These are phyloP conservation scores for Onygena corvina DNA, from an alignment of 2,329 filamentous ascomycete species.

Conservation along the genomic window DNA sequence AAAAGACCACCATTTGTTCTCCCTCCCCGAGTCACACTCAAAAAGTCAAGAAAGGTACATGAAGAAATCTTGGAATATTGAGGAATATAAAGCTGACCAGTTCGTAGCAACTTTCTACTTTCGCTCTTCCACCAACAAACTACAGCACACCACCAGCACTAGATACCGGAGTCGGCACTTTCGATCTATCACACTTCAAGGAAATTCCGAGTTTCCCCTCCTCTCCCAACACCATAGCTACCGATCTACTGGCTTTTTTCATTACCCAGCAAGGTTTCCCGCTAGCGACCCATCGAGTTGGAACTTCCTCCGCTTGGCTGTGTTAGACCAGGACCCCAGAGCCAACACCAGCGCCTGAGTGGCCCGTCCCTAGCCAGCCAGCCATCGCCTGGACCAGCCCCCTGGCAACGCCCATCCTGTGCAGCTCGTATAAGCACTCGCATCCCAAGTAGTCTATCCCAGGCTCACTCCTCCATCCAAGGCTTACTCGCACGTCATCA, in stretches of 20 bases:
- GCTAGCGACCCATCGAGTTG: conserved; percentile 5
- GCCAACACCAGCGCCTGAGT: not conserved
- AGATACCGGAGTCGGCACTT: not conserved
- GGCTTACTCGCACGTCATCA: conserved; percentile 4
- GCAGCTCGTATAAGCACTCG: not conserved
- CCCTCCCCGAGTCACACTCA: not conserved
- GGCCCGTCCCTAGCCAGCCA: not conserved
- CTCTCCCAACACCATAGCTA: not conserved
- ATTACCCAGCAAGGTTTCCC: not conserved
- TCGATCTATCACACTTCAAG: not conserved
- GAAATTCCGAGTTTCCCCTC: not conserved
- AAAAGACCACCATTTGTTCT: not conserved
- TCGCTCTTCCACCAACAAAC: not conserved
- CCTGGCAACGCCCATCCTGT: no score
- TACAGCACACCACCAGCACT: not conserved
- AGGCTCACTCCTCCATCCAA: not conserved
- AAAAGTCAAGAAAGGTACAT: not conserved
- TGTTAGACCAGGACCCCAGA: conserved; percentile 1
- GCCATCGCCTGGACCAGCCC: no score
- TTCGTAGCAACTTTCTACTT: not conserved
- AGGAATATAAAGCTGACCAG: not conserved
- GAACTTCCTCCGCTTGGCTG: not conserved
- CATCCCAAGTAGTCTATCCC: not conserved
- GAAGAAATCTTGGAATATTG: not conserved
- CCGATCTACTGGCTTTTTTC: not conserved